Percentiles rank a stretch among this genome's conserved stretches.
Evolutionary conservation across 2,329 filamentous ascomycete genomes (phyloP).

Genomic region (Aspergillus sp.): DNA sequence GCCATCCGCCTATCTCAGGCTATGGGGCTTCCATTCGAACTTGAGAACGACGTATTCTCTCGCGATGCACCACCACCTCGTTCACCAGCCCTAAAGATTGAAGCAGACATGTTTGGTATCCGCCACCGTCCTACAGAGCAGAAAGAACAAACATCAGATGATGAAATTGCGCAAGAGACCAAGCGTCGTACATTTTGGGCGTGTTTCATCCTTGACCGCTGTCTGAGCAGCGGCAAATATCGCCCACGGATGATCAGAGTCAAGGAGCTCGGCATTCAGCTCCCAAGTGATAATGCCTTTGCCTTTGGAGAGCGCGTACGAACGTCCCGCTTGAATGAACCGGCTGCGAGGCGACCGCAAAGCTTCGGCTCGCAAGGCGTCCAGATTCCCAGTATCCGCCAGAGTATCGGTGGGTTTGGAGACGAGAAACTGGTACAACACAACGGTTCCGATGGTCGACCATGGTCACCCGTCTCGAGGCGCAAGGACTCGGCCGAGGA

Average conservation of each 20-base stretch:
- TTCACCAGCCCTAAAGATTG: conserved; percentile 41
- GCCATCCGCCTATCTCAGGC: conserved; percentile 51
- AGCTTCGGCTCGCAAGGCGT: conserved; percentile 48
- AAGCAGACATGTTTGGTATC: conserved; percentile 46
- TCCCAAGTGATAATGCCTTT: conserved; percentile 62
- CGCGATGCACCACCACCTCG: conserved; percentile 48
- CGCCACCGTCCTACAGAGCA: conserved; percentile 33
- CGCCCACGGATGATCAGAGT: conserved; percentile 58
- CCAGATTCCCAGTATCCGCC: conserved; percentile 48
- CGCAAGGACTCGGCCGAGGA: conserved; percentile 46
- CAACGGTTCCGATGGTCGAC: conserved; percentile 40
- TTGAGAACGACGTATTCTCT: conserved; percentile 53
- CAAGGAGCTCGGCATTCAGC: conserved; percentile 57
- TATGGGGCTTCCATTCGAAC: conserved; percentile 51
- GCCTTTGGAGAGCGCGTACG: conserved; percentile 59
- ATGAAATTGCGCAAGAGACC: conserved; percentile 59
- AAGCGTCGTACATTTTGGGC: conserved; percentile 62
- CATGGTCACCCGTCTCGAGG: conserved; percentile 46
- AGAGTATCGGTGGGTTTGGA: conserved; percentile 42
- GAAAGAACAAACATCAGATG: conserved; percentile 48
- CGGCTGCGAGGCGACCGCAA: conserved; percentile 41
- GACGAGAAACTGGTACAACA: conserved; percentile 43
- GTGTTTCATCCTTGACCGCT: conserved; percentile 62
- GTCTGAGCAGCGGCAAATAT: conserved; percentile 59
- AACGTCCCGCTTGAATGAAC: conserved; percentile 54